Percentiles rank a stretch among this genome's conserved stretches.
phyloP scores from a whole-genome alignment of 2,329 filamentous ascomycete genomes.

The Trichoderma citrinoviride region DNA sequence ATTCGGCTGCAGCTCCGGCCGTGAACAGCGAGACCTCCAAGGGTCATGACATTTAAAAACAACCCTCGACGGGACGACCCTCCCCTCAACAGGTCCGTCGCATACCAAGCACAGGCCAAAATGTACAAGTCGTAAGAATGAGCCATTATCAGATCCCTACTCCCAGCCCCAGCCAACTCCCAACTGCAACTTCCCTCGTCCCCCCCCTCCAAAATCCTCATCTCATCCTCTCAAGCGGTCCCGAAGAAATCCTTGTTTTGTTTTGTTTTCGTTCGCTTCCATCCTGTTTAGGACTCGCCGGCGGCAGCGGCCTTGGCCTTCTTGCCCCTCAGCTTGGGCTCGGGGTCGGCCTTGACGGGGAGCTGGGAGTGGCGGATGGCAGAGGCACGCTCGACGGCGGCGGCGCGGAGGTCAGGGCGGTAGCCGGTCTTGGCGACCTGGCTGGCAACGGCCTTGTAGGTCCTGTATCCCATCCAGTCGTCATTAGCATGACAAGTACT shows the following conservation, averaged over 20 bases:
- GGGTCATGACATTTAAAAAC: background rate
- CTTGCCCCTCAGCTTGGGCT: constrained; percentile 72
- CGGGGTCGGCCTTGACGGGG: constrained; percentile 70
- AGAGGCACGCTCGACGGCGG: constrained; percentile 81
- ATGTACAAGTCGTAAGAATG: constrained; percentile 12
- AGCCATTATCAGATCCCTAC: constrained; percentile 18
- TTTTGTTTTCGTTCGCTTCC: background rate
- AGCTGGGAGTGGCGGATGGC: constrained; percentile 79
- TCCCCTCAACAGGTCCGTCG: too few species aligned
- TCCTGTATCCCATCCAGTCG: constrained; percentile 49
- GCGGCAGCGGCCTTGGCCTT: constrained; percentile 68
- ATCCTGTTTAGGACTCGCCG: constrained; percentile 34
- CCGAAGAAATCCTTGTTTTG: too few species aligned
- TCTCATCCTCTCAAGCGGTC: background rate
- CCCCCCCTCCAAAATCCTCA: background rate
- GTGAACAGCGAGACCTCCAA: background rate
- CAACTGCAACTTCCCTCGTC: background rate
- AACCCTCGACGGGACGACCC: background rate
- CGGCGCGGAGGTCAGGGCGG: constrained; percentile 72
- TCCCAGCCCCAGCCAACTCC: constrained; percentile 7
- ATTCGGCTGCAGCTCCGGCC: constrained; percentile 18
- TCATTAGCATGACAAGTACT: constrained; percentile 21
- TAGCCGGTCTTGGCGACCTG: constrained; percentile 80
- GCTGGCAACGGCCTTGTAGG: constrained; percentile 85
- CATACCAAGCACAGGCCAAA: constrained; percentile 2